phyloP scores from a whole-genome alignment of 352 stramenopile species.

The Pythium inflatum region DNA sequence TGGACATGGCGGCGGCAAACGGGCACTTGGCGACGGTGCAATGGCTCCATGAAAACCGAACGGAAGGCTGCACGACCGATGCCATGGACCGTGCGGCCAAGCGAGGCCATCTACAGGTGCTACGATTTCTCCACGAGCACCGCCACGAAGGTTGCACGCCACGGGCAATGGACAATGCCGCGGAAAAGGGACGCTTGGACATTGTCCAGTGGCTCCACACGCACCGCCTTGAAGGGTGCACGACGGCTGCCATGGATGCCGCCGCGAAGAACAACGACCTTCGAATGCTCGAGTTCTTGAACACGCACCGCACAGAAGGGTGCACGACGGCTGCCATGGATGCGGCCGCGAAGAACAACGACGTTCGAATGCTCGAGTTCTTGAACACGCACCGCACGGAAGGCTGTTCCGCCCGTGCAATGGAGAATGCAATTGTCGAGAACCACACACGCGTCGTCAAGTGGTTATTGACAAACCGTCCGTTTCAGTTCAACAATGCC shows the following conservation, averaged over 20 bases:
- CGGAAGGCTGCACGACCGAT: conserved; percentile 3
- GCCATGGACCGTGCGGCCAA: conserved; percentile 31
- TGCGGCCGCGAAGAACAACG: not conserved
- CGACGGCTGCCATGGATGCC: conserved; percentile 19
- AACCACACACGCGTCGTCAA: conserved; percentile 2
- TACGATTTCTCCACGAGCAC: conserved; percentile 27
- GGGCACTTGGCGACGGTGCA: conserved; percentile 17
- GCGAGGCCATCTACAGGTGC: conserved; percentile 17
- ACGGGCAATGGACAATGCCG: conserved; percentile 25
- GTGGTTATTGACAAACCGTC: conserved; percentile 3
- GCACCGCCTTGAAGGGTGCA: conserved; percentile 22
- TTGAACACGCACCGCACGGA: conserved; percentile 15
- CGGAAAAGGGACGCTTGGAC: conserved; percentile 15
- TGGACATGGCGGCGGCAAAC: conserved; percentile 19
- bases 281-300: conserved; percentile 11
- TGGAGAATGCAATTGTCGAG: conserved; percentile 1
- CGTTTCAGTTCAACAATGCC: not conserved
- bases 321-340: conserved; percentile 28
- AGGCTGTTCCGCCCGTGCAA: conserved; percentile 9
- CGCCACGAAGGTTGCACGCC: conserved; percentile 8
- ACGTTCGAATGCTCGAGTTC: conserved; percentile 14
- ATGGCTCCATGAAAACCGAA: conserved; percentile 24
- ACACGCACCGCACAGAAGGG: conserved; percentile 19
- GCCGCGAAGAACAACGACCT: conserved; percentile 2
- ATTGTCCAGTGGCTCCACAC: conserved; percentile 23